Conservation (phyloP, 2,329 filamentous ascomycete species). For the Neonectria hederae region DNA sequence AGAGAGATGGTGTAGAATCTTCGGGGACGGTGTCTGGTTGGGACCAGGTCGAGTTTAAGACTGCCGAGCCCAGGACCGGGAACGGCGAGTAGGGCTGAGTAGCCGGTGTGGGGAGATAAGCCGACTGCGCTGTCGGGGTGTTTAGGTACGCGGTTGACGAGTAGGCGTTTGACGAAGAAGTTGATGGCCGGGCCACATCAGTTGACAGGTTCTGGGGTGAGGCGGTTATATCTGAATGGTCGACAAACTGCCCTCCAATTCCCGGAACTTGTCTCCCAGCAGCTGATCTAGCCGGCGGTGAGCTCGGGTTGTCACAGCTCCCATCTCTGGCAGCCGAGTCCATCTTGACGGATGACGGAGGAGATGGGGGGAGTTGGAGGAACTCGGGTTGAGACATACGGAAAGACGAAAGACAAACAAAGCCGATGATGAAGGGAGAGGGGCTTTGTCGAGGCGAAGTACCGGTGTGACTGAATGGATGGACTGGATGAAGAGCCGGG, state of each 20-base stretch:
- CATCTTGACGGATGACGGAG: constrained; percentile 44
- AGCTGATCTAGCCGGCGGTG: constrained; percentile 41
- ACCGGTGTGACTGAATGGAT: constrained; percentile 24
- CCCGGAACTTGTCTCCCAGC: constrained; percentile 35
- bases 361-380: constrained; percentile 42
- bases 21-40: constrained; percentile 34
- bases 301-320: constrained; percentile 41
- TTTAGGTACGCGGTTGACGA: constrained; percentile 37
- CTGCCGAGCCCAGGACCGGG: constrained; percentile 33
- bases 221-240: constrained; percentile 35
- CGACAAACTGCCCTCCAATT: constrained; percentile 32
- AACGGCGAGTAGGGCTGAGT: constrained; percentile 41
- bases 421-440: constrained; percentile 32
- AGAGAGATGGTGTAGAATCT: constrained; percentile 29
- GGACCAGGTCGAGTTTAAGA: constrained; percentile 37
- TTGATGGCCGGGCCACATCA: constrained; percentile 31
- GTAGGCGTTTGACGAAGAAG: constrained; percentile 38
- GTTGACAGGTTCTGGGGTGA: constrained; percentile 37
- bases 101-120: constrained; percentile 38
- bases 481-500: constrained; percentile 30
- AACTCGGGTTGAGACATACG: constrained; percentile 45
- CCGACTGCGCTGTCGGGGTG: constrained; percentile 35
- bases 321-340: constrained; percentile 40
- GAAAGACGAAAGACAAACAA: constrained; percentile 34
- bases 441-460: constrained; percentile 34